Evolutionary conservation across 495 filamentous ascomycete species (phyloP).

Genomic region (Penicillium lagena): DNA sequence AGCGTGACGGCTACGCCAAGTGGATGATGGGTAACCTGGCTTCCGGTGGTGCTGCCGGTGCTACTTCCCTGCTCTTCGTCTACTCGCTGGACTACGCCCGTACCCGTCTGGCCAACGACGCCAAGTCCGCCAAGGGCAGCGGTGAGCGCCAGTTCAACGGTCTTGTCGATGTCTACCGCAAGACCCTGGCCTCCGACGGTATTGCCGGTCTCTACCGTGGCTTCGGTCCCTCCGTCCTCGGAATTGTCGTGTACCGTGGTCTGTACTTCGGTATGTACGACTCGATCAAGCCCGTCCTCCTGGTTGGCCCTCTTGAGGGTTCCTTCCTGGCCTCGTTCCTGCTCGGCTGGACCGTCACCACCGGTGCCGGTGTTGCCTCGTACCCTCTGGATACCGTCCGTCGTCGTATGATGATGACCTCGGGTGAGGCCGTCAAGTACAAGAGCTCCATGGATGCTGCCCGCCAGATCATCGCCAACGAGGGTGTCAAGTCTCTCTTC

Average conservation of each 20-base stretch:
- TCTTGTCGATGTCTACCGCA: conserved; percentile 98
- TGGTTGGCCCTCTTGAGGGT: conserved; percentile 85
- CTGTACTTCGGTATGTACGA: conserved; percentile 99
- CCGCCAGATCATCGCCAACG: conserved; percentile 91
- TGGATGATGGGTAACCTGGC: conserved; percentile 99
- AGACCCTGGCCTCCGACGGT: conserved; percentile 98
- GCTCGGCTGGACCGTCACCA: conserved; percentile 99
- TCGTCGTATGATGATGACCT: conserved; percentile 99
- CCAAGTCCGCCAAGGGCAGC: conserved; percentile 90
- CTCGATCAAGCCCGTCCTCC: conserved; percentile 97
- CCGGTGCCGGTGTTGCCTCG: conserved; percentile 99
- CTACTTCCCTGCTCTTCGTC: conserved; percentile 99
- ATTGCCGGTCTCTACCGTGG: conserved; percentile 99
- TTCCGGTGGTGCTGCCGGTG: conserved; percentile 99
- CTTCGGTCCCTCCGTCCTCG: conserved; percentile 97
- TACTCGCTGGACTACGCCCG: conserved; percentile 99
- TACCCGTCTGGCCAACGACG: conserved; percentile 99
- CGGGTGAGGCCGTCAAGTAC: conserved; percentile 97
- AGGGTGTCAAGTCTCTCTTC: conserved; percentile 97
- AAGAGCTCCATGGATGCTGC: conserved; percentile 87
- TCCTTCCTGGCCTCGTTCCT: conserved; percentile 98
- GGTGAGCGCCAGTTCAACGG: conserved; percentile 99
- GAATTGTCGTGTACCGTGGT: conserved; percentile 99
- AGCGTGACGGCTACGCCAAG: conserved; percentile 94
- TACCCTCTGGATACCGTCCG: conserved; percentile 99